Percentiles rank a stretch among this genome's conserved stretches.
These are phyloP conservation scores for Saccharomycopsis hybrid DNA, from an alignment of 1,139 yeast species.

Conservation along the genomic window DNA sequence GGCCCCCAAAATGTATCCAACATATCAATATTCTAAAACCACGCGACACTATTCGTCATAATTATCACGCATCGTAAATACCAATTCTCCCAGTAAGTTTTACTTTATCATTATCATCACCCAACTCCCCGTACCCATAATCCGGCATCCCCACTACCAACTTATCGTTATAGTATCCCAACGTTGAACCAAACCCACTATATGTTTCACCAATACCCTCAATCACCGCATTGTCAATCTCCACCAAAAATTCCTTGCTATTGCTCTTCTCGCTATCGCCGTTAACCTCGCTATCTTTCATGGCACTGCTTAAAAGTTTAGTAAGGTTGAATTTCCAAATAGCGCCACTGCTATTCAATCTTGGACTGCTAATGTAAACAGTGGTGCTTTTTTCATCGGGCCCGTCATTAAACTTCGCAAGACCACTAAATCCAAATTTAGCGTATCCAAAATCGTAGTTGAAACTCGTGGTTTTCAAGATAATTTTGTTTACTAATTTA, in stretches of 20 bases:
- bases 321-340: constrained; percentile 4
- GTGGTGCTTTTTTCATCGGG: background rate
- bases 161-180: constrained; percentile 3
- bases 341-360: constrained; percentile 10
- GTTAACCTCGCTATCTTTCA: too few species aligned
- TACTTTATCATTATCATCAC: constrained; percentile 22
- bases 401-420: background rate
- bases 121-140: constrained; percentile 31
- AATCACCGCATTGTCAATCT: constrained; percentile 1
- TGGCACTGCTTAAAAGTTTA: background rate
- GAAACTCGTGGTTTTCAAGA: background rate
- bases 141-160: constrained; percentile 43
- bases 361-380: constrained; percentile 5
- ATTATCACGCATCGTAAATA: background rate
- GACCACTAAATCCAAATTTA: constrained; percentile 12
- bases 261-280: too few species aligned
- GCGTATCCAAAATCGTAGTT: constrained; percentile 4
- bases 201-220: constrained; percentile 31
- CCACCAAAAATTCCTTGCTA: background rate
- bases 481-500: constrained; percentile 2
- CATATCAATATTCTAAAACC: too few species aligned
- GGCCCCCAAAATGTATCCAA: too few species aligned
- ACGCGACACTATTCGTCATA: too few species aligned
- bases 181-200: constrained; percentile 23
- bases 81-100: constrained; percentile 24